Base-by-base conservation (phyloP, 1,139 yeast genomes). In the Scheffersomyces stambukii region DNA sequence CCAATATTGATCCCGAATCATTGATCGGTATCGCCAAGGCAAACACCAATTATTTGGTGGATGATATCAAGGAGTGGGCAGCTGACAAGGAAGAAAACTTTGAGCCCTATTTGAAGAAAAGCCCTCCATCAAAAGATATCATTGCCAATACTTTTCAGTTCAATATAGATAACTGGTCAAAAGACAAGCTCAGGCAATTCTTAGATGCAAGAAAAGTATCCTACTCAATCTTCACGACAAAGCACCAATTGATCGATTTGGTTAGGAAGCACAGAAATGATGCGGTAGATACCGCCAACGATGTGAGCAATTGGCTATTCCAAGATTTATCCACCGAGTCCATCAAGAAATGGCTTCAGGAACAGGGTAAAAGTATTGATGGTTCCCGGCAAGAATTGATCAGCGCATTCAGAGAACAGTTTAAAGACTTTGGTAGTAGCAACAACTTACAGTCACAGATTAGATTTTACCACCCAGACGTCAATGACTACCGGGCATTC, bases 181-280 rank as follows among this genome's bases (percentile, higher is more conserved):
- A 65, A 42, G 65, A 59, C 16, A 60, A 73, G 31, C 61, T 78
- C 37, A 64, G 60, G 45, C 61, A 67, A 18, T 78, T 70, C 47
- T 57, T 78, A 36, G 64, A 63, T 27, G 61, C 73, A 6, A 70
- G 84, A 38, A 72, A 70, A 16, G 56, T 76, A 18, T 47, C 59
- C 10, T 58, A 66, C 28, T 71, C 79, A 13, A 54, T 57, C 19
- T 57, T 66, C 31, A 57, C 74, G 12, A 62, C 75, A 21, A 66
- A 64, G 41, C 52, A 59, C 17, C 64, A 74, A 34, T 58, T 77
- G 41, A 50, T 70, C 25, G 60, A 69, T 19, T 52, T 70, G 24
- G 81, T 71, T 4, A 60, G 65, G 38, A 47, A 60, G 34, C 57
- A 67, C 50, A 65, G 65, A 45, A 56, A 63, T 43, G 39, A 36